Evolutionary conservation across 495 filamentous ascomycete genomes (phyloP), one percentile per base, ranked within the genome.

Genomic region (Cenococcum geophilum): DNA sequence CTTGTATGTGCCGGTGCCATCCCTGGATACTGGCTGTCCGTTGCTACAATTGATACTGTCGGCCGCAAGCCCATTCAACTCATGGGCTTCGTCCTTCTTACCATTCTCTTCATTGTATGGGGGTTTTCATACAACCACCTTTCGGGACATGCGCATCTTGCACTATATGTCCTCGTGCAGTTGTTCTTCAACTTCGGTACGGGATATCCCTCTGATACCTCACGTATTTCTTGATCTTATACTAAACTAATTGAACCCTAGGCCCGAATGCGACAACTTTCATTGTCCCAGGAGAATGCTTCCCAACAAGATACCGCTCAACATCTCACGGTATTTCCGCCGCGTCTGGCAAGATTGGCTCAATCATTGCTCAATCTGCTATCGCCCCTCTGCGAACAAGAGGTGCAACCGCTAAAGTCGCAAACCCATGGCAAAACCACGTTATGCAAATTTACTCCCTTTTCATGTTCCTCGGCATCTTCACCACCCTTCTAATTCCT

Each of bases 221-320:
- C 49, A 53, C 4, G 18, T n/a, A 3, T 18, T 14, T 45, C 2
- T 18, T 45, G 2, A 4, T 10, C 14, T 45, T 16, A 4, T 45
- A 4, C 11, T 45, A 32, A 6, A 32, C 6, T 32, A 32, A 32
- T 6, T 3, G 6, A 32, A 32, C 6, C 6, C 27, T 10, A 32
- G 49, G 49, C 0, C 91, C 91, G 57, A 95, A 95, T 73, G 79
- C 88, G 1, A 95, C 89, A 20, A 95, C 90, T 37, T 95, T 95
- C 77, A 87, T 95, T 67, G 85, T 95, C 0, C 91, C 91, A 10
- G 91, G 89, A 22, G 91, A 96, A 71, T 87, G 84, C 67, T 96
- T 93, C 77, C 91, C 91, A 0, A 95, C 91, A 3, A 84, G 90
- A 49, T 93, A 92, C 70, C 82, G 91, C 3, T 87, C 85, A 5